Evolutionary conservation across 1,284 basidiomycete genomes (phyloP).

Genomic region (Schizopora paradoxa): DNA sequence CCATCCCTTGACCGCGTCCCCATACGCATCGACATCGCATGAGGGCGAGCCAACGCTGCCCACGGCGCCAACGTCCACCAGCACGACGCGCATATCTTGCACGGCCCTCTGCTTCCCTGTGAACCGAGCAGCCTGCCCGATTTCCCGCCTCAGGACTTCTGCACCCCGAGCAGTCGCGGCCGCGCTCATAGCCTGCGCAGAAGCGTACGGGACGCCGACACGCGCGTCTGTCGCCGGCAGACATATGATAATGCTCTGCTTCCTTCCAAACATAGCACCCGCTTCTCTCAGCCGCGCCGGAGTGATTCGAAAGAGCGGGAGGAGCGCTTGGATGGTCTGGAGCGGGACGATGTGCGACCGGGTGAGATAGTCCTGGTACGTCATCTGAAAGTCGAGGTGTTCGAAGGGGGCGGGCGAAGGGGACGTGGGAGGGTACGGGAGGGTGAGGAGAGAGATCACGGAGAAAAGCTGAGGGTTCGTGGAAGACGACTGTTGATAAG

Average conservation of each 20-base stretch:
- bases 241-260: slow-evolving; percentile 64
- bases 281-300: slow-evolving; percentile 44
- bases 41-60: slow-evolving; percentile 42
- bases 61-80: slow-evolving; percentile 61
- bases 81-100: slow-evolving; percentile 53
- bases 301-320: slow-evolving; percentile 65
- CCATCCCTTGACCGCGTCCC: slow-evolving; percentile 55
- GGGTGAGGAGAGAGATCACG: slow-evolving; percentile 63
- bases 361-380: slow-evolving; percentile 63
- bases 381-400: slow-evolving; percentile 54
- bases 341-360: slow-evolving; percentile 71
- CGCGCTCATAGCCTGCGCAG: slow-evolving; percentile 66
- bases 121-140: slow-evolving; percentile 45
- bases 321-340: slow-evolving; percentile 66
- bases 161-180: slow-evolving; percentile 62
- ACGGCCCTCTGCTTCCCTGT: slow-evolving; percentile 46
- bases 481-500: slow-evolving; percentile 50
- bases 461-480: slow-evolving; percentile 65
- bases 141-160: slow-evolving; percentile 68
- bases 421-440: slow-evolving; percentile 35
- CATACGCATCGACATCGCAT: slow-evolving; percentile 33
- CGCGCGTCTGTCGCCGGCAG: slow-evolving; percentile 62
- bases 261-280: slow-evolving; percentile 35
- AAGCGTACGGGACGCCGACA: slow-evolving; percentile 65
- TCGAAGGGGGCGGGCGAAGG: slow-evolving; percentile 57